Percentiles rank a stretch among this genome's conserved stretches.
These are phyloP conservation scores for Venturia asperata DNA, from an alignment of 2,329 filamentous ascomycete species.

Conservation along the genomic window DNA sequence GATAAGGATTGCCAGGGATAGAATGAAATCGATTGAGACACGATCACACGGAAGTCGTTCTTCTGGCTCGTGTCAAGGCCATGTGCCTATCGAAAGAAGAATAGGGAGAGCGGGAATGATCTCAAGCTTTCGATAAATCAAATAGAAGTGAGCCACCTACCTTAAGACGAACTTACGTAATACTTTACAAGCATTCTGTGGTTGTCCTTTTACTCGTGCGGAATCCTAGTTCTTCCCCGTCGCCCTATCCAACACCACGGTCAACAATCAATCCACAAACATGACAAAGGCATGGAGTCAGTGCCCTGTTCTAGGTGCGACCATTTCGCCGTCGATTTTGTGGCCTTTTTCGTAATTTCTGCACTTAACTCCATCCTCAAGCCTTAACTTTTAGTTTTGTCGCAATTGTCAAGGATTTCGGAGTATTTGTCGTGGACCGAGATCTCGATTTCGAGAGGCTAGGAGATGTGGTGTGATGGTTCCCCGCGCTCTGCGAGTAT, in stretches of 20 bases:
- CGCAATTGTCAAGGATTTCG: too few species aligned
- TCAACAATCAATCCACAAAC: too few species aligned
- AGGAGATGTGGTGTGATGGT: background rate
- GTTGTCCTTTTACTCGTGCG: background rate
- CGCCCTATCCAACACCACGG: too few species aligned
- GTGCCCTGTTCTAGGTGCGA: too few species aligned
- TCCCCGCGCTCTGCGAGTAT: background rate
- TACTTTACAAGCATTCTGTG: background rate
- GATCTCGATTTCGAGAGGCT: too few species aligned
- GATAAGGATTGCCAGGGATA: background rate
- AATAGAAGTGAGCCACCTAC: background rate
- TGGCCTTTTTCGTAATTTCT: too few species aligned
- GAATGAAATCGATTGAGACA: constrained; percentile 13
- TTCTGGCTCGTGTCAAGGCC: background rate
- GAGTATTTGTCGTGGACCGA: too few species aligned
- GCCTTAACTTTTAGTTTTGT: too few species aligned
- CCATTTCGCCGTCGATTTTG: too few species aligned
- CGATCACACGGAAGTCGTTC: constrained; percentile 22
- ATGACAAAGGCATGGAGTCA: too few species aligned
- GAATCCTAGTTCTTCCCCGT: too few species aligned
- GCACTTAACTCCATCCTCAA: too few species aligned
- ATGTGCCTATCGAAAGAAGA: background rate
- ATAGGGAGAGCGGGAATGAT: background rate
- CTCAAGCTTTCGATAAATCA: background rate
- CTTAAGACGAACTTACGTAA: background rate